Base-by-base conservation (phyloP, 371 early-diverging fungal species). In the Mycotypha africana region DNA sequence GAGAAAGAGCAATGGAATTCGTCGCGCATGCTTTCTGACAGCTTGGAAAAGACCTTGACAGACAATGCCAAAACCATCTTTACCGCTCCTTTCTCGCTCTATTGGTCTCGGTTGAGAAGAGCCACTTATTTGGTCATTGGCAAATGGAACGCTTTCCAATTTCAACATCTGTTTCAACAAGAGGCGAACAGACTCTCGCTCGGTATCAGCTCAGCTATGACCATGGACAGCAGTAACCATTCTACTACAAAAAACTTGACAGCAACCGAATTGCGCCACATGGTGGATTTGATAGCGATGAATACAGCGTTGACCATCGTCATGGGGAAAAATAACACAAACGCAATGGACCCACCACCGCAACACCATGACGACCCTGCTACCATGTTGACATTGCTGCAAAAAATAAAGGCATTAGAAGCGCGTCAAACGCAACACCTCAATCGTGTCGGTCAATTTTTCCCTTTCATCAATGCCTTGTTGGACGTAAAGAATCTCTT, bases 1-100 rank as follows among this genome's bases (percentile, higher is more conserved):
- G 68, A 65, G 15, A 47, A 47, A n/a, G 60, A 70, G 5, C 70
- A 67, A 35, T 38, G 43, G 36, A 70, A 70, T 36, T 70, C 70
- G 10, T 56, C 66, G 1, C 42, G 46, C 7, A 5, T 30, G 4
- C 30, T 43, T 1, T 47, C 56, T 2, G 68, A 62, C 30, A 38
- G 53, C 1, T 49, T 63, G 3, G 74, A 74, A 39, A 49, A 32
- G 2, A 16, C 60, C 12, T 42, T 70, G 46, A 59, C 64, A 12
- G 69, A 68, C 36, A 43, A 50, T 49, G 62, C 56, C 38, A 63
- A 66, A 39, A 63, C 69, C 0, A 58, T 72, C 2, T 68, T 56
- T 46, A 28, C 67, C 2, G 57, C 62, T 10, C 45, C 57, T 5
- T 72, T 72, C 41, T 35, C 51, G 1, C 25, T 43, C 5, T 62